These are phyloP conservation scores for Centella asiatica DNA, from an alignment of 129 eudicot genomes.

Conservation along the genomic window DNA sequence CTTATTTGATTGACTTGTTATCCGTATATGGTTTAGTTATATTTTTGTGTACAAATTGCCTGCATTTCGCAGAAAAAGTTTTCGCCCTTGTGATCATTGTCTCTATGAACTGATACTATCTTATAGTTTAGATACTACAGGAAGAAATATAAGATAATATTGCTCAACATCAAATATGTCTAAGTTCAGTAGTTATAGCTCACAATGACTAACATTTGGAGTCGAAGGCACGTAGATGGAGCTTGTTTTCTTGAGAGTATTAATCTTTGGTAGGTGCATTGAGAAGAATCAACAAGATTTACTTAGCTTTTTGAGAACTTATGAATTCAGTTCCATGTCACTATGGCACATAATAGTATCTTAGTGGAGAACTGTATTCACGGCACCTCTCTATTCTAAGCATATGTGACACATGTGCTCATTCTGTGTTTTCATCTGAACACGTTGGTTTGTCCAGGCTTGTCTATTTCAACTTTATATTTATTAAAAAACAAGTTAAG, in stretches of 20 bases:
- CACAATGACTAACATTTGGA: background rate
- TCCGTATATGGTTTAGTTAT: no score
- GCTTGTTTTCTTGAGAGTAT: background rate
- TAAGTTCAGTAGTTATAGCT: no score
- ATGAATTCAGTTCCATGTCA: background rate
- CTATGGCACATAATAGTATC: background rate
- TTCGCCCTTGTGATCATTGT: no score
- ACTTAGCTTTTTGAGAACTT: background rate
- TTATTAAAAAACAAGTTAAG: background rate
- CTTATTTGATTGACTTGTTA: no score
- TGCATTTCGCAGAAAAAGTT: no score
- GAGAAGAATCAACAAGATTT: background rate
- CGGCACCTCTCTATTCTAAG: no score
- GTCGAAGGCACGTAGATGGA: background rate
- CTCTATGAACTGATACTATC: no score
- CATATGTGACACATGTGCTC: background rate
- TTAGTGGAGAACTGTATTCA: background rate
- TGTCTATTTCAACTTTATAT: background rate
- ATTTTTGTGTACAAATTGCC: no score
- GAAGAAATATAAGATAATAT: no score
- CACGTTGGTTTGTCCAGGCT: background rate
- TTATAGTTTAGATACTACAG: no score
- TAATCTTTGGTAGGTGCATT: background rate
- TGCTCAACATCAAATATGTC: no score
- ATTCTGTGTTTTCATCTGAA: background rate